Evolutionary conservation across 1,284 basidiomycete genomes (phyloP), one percentile per base, ranked within the genome.

Genomic region (Termitomyces sp.): DNA sequence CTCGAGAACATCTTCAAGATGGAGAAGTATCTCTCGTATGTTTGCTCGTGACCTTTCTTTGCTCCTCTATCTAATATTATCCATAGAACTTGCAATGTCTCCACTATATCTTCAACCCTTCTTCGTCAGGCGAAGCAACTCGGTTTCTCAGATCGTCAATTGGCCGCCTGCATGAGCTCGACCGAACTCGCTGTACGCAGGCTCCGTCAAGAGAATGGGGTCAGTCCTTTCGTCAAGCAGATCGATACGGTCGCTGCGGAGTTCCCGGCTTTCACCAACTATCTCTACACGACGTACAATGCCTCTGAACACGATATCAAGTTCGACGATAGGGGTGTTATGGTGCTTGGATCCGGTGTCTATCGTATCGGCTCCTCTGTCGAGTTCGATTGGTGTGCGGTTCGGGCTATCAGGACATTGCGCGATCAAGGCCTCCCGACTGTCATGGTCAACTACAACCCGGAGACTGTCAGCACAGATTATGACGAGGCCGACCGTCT

Each of bases 311-410:
- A 98, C 70, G 96, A 98, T 65, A 73, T 99, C 62, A 71, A 74
- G 10, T 98, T 98, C 72, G 73, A 86, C 52, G 97, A 99, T 66
- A 82, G 90, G 57, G 96, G 96, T 63, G 86, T 97, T 57, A 97
- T 99, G 84, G 96, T 98, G 11, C 82, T 98, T 31, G 97, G 96
- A 26, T 98, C 97, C 24, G 96, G 96, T 62, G 96, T 98, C 14
- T 99, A 99, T 74, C 88, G 97, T 53, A 99, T 99, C 63, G 96
- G 97, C 33, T 97, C 94, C 1, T 97, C 94, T 1, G 97, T 99
- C 70, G 97, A 99, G 73, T 99, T 99, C 72, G 96, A 99, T 70
- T 99, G 96, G 97, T 99, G 96, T 72, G 96, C 96, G 16, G 97
- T 99, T 47, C 88, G 95, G 48, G 93, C 95, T 26, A 97, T 98